These are phyloP conservation scores for Mycena amicta DNA, from an alignment of 768 basidiomycete species.

Conservation along the genomic window DNA sequence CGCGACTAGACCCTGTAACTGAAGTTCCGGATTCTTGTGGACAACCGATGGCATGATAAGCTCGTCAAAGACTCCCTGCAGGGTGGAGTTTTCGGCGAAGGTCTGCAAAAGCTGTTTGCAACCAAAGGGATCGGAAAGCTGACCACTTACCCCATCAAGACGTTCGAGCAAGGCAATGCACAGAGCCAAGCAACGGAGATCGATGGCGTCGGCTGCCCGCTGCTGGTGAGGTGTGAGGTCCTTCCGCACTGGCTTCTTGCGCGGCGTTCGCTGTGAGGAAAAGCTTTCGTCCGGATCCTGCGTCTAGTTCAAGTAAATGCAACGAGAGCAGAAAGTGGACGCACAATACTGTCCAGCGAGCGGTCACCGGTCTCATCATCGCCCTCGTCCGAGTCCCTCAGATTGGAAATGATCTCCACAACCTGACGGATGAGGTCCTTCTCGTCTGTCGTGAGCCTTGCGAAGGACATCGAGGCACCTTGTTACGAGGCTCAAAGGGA, in stretches of 20 bases:
- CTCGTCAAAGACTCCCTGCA: constrained; percentile 74
- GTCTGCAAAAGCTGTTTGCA: constrained; percentile 40
- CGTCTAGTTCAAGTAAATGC: constrained; percentile 19
- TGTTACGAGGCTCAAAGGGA: constrained; percentile 72
- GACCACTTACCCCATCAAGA: constrained; percentile 74
- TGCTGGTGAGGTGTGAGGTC: constrained; percentile 64
- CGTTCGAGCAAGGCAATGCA: constrained; percentile 86
- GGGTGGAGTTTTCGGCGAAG: constrained; percentile 67
- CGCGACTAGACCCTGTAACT: constrained; percentile 67
- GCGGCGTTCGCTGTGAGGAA: constrained; percentile 7
- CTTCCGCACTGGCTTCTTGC: constrained; percentile 27
- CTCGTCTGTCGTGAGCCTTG: constrained; percentile 56
- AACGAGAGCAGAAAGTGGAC: background rate
- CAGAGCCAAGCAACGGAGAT: constrained; percentile 73
- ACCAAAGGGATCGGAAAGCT: background rate
- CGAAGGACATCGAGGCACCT: constrained; percentile 84
- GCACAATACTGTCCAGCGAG: constrained; percentile 19
- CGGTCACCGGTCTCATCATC: constrained; percentile 39
- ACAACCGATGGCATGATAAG: constrained; percentile 86
- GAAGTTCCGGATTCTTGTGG: constrained; percentile 67
- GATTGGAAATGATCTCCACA: constrained; percentile 37
- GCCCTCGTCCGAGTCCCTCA: constrained; percentile 64
- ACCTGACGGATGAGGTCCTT: background rate
- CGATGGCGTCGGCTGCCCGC: constrained; percentile 58
- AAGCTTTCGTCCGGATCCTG: no score